Conservation (phyloP, 1,284 basidiomycete species). For the Fomitopsis pinicola region DNA sequence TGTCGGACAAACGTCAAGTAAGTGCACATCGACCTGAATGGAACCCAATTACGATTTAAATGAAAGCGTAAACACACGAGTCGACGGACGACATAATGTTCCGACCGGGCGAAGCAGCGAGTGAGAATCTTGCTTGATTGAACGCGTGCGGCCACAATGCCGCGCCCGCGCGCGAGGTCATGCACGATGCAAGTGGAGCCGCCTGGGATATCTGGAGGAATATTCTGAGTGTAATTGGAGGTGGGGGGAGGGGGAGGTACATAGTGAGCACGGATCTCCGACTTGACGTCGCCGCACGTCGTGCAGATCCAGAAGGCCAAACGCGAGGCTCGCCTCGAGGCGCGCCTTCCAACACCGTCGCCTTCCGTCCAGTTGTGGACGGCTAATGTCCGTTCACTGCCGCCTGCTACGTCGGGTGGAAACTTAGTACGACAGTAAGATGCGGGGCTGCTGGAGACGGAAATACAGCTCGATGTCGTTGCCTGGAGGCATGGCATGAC, state of each 20-base stretch:
- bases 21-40: background rate
- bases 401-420: background rate
- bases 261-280: background rate
- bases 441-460: background rate
- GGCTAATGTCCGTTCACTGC: constrained; percentile 1
- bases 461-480: too few relatives aligned
- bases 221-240: background rate
- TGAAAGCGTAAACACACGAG: background rate
- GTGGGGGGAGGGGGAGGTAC: background rate
- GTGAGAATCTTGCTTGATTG: too few relatives aligned
- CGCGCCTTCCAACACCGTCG: background rate
- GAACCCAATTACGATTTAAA: background rate
- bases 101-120: background rate
- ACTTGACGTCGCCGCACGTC: background rate
- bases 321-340: background rate
- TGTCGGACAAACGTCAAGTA: background rate
- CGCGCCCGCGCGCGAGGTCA: background rate
- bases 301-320: background rate
- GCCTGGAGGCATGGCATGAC: too few relatives aligned
- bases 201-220: background rate
- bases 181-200: background rate
- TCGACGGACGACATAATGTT: background rate
- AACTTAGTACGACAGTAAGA: background rate
- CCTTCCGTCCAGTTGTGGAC: background rate
- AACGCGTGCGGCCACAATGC: background rate